These are phyloP conservation scores for Pyropia haitanensis DNA, from an alignment of 23 red algal species.

Conservation along the genomic window DNA sequence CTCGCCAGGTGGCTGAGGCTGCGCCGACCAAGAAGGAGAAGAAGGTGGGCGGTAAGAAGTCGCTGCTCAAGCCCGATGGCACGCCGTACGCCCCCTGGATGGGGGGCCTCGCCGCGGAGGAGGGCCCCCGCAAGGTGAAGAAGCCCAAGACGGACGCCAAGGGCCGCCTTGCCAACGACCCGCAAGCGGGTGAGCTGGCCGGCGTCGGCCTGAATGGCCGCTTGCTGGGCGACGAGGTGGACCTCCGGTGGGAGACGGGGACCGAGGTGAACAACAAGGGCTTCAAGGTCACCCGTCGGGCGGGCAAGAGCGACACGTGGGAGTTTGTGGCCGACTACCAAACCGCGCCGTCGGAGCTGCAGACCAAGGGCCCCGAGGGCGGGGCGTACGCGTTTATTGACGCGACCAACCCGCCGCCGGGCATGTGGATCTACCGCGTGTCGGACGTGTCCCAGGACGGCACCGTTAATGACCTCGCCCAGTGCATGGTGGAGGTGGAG, in stretches of 20 bases:
- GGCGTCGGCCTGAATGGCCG: conserved; percentile 66
- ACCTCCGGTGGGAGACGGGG: conserved; percentile 73
- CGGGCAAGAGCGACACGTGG: conserved; percentile 53
- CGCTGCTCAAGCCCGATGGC: conserved; percentile 69
- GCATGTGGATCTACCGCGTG: conserved; percentile 89
- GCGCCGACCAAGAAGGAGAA: conserved; percentile 10
- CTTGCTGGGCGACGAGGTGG: conserved; percentile 79
- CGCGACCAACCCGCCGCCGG: conserved; percentile 24
- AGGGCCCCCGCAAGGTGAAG: conserved; percentile 31
- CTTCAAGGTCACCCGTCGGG: conserved; percentile 66
- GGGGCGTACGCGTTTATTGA: conserved; percentile 70
- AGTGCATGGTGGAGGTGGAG: conserved; percentile 73
- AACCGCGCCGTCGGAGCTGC: conserved; percentile 47
- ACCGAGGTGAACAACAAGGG: conserved; percentile 72
- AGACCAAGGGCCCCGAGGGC: conserved; percentile 65
- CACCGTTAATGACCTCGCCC: conserved; percentile 59
- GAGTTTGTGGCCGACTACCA: conserved; percentile 69
- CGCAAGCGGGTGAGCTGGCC: conserved; percentile 70
- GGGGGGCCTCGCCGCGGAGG: conserved; percentile 42
- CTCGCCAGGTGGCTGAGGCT: not conserved
- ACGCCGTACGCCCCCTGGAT: conserved; percentile 97
- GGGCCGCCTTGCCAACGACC: conserved; percentile 75
- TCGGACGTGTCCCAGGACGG: conserved; percentile 64
- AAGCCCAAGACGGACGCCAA: conserved; percentile 62
- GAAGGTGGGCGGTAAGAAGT: conserved; percentile 83